Evolutionary conservation across 768 basidiomycete genomes (phyloP), one percentile per base, ranked within the genome.

Genomic region (Dioszegia crocea): DNA sequence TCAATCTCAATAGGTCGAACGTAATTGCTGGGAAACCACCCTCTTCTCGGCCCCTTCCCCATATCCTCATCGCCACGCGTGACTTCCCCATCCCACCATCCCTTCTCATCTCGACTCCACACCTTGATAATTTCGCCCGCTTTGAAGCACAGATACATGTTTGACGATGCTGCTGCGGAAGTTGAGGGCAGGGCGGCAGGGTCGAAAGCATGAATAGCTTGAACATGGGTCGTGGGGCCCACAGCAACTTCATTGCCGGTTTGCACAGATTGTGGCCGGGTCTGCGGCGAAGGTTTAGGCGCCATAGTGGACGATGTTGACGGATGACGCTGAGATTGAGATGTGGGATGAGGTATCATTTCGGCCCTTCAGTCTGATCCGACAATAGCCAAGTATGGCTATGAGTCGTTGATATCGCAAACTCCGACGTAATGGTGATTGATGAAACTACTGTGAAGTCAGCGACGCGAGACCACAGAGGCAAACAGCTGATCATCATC

Each of bases 11-110:
- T 62, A n/a, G 79, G 38, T 3, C 38, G 36, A 40, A 53, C 79
- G 61, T 96, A 98, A 78, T 98, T 99, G 70, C 90, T 92, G 19
- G 96, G 96, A 78, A 98, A 98, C 96, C 96, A 99, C 12, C 96
- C 96, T 67, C 93, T 80, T 60, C 86, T 63, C 1, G 67, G 67
- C 1, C 70, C 73, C 33, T 57, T 60, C 16, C 39, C 51, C 38
- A 26, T 57, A 36, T 59, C 63, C 17, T 50, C 62, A 30, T 31
- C 33, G 26, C 50, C 54, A 2, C 86, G 88, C 33, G 91, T 88
- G 17, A 94, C 76, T 77, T 98, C 91, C 10, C 96, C 96, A 72
- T 99, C 93, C 94, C 94, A 98, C 96, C 96, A 98, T 0, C 96
- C 96, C 66, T 86, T 89, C 2, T 81, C 61, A 78, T 97, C 91